Percentiles rank a stretch among this genome's conserved stretches.
Conservation (phyloP, 805 yeast species). For the Lipomyces spencermartinsiae region DNA sequence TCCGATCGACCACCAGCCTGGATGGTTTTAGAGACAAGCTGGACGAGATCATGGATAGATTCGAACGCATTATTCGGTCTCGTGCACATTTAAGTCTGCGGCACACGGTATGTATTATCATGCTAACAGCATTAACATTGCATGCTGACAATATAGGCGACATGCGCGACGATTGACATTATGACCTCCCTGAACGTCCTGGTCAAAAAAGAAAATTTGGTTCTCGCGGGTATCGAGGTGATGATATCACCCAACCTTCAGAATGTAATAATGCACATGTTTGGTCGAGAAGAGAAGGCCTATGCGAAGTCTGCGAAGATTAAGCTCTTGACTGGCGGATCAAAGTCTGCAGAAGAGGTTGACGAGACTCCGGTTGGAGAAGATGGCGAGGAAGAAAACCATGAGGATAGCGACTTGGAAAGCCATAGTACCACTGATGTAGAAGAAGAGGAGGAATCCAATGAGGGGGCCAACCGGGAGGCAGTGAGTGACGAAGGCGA, state of each 20-base stretch:
- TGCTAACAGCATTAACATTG: neutral
- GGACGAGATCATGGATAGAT: constrained; percentile 7
- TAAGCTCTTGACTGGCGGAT: constrained; percentile 8
- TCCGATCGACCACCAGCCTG: constrained; percentile 9
- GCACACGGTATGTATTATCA: constrained; percentile 10
- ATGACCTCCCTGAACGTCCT: constrained; percentile 19
- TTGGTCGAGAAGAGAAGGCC: constrained; percentile 16
- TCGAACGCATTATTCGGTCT: constrained; percentile 15
- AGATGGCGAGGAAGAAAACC: constrained; percentile 8
- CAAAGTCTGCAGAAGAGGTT: constrained; percentile 8
- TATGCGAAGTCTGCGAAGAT: constrained; percentile 18
- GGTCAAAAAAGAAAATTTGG: constrained; percentile 14
- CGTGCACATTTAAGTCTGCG: constrained; percentile 6
- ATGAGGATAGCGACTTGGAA: constrained; percentile 4
- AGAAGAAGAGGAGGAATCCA: constrained; percentile 11
- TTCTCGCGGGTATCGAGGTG: neutral
- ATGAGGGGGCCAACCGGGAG: constrained; percentile 9
- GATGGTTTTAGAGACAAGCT: neutral
- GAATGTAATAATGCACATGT: constrained; percentile 20
- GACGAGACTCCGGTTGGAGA: constrained; percentile 12
- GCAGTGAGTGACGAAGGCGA: constrained; percentile 14
- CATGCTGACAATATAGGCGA: constrained; percentile 12
- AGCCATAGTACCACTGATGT: constrained; percentile 10
- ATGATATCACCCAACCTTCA: constrained; percentile 17
- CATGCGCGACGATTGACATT: constrained; percentile 22